Conservation (phyloP, 129 eudicot species). For the Pulicaria dysenterica region DNA sequence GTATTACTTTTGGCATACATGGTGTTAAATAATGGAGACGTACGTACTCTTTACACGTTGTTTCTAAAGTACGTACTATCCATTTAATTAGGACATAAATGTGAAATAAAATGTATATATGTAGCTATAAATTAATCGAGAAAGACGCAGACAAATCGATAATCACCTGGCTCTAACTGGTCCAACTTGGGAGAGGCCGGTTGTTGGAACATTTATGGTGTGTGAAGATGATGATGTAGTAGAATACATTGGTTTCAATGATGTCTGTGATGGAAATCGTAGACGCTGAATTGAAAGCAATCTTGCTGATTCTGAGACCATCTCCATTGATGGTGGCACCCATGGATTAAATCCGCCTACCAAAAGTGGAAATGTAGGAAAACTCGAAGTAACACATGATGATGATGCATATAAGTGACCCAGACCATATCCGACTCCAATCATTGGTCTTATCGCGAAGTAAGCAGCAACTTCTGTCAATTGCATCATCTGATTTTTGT, state of each 20-base stretch:
- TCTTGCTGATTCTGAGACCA: constrained; percentile 10
- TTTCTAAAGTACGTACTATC: too few relatives aligned
- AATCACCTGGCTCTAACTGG: not conserved
- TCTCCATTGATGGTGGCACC: constrained; percentile 9
- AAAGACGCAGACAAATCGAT: not conserved
- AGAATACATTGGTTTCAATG: not conserved
- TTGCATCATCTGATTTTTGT: constrained; percentile 31
- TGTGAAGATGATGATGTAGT: constrained; percentile 20
- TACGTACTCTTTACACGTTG: too few relatives aligned
- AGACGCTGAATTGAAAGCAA: constrained; percentile 5
- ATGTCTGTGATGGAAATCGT: constrained; percentile 9
- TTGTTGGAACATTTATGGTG: constrained; percentile 1
- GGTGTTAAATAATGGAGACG: too few relatives aligned
- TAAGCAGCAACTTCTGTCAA: constrained; percentile 22
- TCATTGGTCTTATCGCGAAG: constrained; percentile 13
- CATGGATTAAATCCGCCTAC: not conserved
- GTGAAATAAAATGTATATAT: too few relatives aligned
- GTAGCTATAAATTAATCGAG: too few relatives aligned
- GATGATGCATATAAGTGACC: not conserved
- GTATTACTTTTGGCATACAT: too few relatives aligned
- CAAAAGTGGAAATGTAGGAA: constrained; percentile 19
- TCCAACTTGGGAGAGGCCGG: not conserved
- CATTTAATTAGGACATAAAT: too few relatives aligned
- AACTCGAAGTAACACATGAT: not conserved
- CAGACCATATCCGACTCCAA: constrained; percentile 9